Conservation (phyloP, 352 stramenopile species). For the Phytophthora uliginosa region DNA sequence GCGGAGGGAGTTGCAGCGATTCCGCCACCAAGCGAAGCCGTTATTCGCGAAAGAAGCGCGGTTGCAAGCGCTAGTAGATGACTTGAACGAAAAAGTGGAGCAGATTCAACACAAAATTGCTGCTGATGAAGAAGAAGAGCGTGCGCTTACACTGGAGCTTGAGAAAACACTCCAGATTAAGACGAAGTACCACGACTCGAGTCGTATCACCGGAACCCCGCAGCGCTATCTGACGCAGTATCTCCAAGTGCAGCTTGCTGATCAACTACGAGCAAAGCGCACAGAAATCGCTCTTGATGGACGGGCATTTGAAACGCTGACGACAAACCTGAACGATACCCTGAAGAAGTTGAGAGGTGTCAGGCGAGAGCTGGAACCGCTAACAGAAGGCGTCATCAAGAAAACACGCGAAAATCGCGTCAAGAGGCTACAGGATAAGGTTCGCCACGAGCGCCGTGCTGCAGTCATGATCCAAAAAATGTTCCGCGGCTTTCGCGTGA, state of each 20-base stretch:
- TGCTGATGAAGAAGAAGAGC: conserved; percentile 65
- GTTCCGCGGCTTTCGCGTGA: conserved; percentile 84
- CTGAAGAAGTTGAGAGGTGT: conserved; percentile 80
- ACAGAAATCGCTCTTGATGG: conserved; percentile 70
- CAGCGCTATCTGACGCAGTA: conserved; percentile 96
- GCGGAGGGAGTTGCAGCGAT: conserved; percentile 70
- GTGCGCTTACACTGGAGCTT: conserved; percentile 68
- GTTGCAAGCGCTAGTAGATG: conserved; percentile 50
- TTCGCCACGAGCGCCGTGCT: conserved; percentile 69
- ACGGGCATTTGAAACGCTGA: conserved; percentile 61
- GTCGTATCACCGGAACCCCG: conserved; percentile 85
- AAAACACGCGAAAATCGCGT: conserved; percentile 83
- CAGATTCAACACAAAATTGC: conserved; percentile 47
- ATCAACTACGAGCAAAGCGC: conserved; percentile 82
- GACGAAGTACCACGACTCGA: conserved; percentile 89
- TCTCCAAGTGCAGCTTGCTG: conserved; percentile 90
- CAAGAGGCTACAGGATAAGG: conserved; percentile 73
- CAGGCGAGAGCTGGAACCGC: conserved; percentile 84
- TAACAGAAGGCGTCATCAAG: conserved; percentile 82
- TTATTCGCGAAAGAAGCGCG: conserved; percentile 70
- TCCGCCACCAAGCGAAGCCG: conserved; percentile 80
- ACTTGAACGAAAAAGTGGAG: conserved; percentile 65
- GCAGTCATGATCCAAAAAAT: conserved; percentile 83
- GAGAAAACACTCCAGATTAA: conserved; percentile 89
- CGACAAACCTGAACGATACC: conserved; percentile 67